Evolutionary conservation across 2,329 filamentous ascomycete species (phyloP).

Genomic region (Colletotrichum nymphaeae): DNA sequence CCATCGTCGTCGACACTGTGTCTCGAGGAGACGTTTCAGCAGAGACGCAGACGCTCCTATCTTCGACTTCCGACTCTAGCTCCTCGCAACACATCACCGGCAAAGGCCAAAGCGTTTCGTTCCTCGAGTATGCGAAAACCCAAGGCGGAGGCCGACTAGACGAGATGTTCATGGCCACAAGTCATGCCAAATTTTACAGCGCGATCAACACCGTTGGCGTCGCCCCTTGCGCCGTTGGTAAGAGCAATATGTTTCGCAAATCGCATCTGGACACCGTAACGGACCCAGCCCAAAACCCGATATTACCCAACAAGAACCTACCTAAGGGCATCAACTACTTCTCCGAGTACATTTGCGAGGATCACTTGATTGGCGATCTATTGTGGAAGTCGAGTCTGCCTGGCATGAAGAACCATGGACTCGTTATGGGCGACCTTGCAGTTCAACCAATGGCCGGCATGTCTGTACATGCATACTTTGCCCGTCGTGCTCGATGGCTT

Average conservation of each 20-base stretch:
- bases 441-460: conserved; percentile 91
- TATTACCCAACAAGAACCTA: conserved; percentile 54
- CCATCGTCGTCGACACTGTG: conserved; percentile 84
- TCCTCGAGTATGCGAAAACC: conserved; percentile 45
- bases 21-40: conserved; percentile 40
- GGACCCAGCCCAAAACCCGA: conserved; percentile 57
- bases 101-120: conserved; percentile 24
- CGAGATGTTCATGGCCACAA: conserved; percentile 93
- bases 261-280: conserved; percentile 86
- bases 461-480: conserved; percentile 80
- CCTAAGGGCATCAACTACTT: conserved; percentile 88
- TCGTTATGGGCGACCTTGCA: conserved; percentile 87
- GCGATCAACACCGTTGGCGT: conserved; percentile 94
- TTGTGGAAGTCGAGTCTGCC: conserved; percentile 80
- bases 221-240: conserved; percentile 94
- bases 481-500: conserved; percentile 88
- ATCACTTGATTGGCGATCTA: conserved; percentile 93
- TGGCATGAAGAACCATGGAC: conserved; percentile 80
- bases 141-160: conserved; percentile 85
- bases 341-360: conserved; percentile 96
- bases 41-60: conserved; percentile 46
- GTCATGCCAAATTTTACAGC: conserved; percentile 97
- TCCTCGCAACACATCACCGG: conserved; percentile 39
- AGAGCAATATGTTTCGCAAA: conserved; percentile 98
- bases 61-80: conserved; percentile 47